A percentile compares a stretch with the other conserved stretches of the same genome.
Evolutionary conservation across 2,329 filamentous ascomycete genomes (phyloP).

Genomic region (Verticillium dahliae): DNA sequence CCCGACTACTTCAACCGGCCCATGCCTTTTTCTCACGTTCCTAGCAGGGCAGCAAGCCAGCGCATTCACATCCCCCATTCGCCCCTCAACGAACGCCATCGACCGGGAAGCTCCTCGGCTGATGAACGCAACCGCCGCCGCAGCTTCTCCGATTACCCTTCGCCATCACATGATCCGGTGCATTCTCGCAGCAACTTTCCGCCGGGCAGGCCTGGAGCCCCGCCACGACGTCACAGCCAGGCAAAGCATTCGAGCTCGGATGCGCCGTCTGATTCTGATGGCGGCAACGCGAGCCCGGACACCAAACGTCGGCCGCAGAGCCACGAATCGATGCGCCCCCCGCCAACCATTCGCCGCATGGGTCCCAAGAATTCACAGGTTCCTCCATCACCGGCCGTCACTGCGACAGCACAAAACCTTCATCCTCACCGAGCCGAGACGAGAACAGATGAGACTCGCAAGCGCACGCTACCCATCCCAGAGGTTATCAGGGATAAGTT

Average conservation of each 20-base stretch:
- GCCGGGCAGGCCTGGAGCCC: constrained; percentile 21
- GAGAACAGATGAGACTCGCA: constrained; percentile 28
- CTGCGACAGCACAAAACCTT: constrained; percentile 5
- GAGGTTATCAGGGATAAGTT: constrained; percentile 36
- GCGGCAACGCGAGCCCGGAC: constrained; percentile 13
- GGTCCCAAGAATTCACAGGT: constrained; percentile 20
- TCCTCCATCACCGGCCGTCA: constrained; percentile 16
- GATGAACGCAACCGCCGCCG: constrained; percentile 36
- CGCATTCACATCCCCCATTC: constrained; percentile 22
- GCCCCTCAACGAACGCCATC: constrained; percentile 21
- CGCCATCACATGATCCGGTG: constrained; percentile 23
- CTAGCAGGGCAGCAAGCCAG: constrained; percentile 25
- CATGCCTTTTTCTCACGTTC: constrained; percentile 33
- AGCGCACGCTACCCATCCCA: constrained; percentile 27
- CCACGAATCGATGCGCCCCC: constrained; percentile 19
- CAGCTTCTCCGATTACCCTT: constrained; percentile 45
- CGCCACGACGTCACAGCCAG: constrained; percentile 41
- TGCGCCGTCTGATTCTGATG: constrained; percentile 32
- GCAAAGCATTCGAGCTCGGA: constrained; percentile 34
- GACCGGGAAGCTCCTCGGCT: constrained; percentile 28
- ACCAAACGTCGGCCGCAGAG: constrained; percentile 12
- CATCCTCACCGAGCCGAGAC: constrained; percentile 23
- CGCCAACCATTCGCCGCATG: constrained; percentile 25
- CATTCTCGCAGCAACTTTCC: constrained; percentile 24
- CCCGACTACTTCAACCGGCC: constrained; percentile 25